Conservation (phyloP, 163 green algal species). For the Volvox carteri region DNA sequence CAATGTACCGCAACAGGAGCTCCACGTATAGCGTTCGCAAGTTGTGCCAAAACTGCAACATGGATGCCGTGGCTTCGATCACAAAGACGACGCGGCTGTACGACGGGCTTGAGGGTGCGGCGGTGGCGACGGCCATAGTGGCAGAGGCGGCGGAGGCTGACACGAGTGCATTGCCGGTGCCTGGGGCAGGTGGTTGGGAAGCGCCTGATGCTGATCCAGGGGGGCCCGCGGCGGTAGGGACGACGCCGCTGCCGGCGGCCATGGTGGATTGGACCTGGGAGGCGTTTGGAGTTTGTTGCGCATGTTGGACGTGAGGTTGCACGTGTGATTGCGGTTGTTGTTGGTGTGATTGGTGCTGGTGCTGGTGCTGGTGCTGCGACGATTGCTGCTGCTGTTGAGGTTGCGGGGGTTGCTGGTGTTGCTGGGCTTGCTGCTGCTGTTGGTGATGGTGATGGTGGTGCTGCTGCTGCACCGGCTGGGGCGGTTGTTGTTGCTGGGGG, state of each 20-base stretch:
- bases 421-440: too few relatives aligned
- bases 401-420: neutral
- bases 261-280: neutral
- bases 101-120: neutral
- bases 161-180: neutral
- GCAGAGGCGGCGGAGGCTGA: neutral
- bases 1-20: constrained; percentile 50
- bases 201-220: too few relatives aligned
- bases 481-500: constrained; percentile 6
- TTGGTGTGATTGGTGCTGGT: neutral
- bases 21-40: constrained; percentile 43
- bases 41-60: constrained; percentile 39
- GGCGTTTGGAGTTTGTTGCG: neutral
- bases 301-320: neutral
- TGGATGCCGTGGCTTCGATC: constrained; percentile 46
- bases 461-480: neutral
- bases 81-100: constrained; percentile 47
- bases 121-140: neutral
- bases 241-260: neutral
- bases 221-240: neutral
- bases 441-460: constrained; percentile 5
- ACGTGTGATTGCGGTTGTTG: neutral
- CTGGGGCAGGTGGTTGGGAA: neutral
- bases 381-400: constrained; percentile 3
- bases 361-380: neutral